Evolutionary conservation across 1,284 basidiomycete genomes (phyloP).

Genomic region (Malassezia vespertilionis): DNA sequence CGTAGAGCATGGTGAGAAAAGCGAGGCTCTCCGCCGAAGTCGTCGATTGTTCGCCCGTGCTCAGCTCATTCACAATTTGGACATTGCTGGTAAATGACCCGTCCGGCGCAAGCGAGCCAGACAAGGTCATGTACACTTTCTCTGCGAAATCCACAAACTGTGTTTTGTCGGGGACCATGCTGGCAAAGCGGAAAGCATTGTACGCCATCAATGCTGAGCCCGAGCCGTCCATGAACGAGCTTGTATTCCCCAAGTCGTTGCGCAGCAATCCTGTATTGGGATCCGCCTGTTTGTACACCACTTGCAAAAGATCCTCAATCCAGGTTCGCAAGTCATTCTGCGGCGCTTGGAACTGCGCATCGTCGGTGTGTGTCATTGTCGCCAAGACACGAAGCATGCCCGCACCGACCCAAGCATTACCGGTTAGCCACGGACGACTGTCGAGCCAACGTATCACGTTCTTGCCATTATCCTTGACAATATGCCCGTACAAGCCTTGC

Average conservation of each 20-base stretch:
- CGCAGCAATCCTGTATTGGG: conserved; percentile 26
- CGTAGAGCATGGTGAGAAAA: conserved; percentile 33
- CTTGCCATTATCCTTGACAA: conserved; percentile 16
- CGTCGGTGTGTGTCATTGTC: conserved; percentile 57
- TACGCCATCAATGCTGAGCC: conserved; percentile 39
- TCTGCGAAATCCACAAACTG: conserved; percentile 24
- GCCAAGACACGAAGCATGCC: conserved; percentile 72
- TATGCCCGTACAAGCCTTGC: conserved; percentile 39
- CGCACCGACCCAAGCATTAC: conserved; percentile 73
- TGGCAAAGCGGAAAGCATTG: conserved; percentile 32
- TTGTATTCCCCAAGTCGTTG: conserved; percentile 35
- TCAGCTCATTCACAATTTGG: conserved; percentile 33
- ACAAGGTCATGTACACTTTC: conserved; percentile 26
- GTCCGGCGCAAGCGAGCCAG: conserved; percentile 20
- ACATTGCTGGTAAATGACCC: conserved; percentile 22
- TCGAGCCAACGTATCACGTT: conserved; percentile 36
- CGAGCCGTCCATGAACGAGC: conserved; percentile 28
- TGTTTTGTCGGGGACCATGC: conserved; percentile 21
- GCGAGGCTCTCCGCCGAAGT: conserved; percentile 35
- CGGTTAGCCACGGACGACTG: conserved; percentile 56
- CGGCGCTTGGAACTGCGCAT: conserved; percentile 53
- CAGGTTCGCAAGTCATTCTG: conserved; percentile 58
- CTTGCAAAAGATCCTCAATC: conserved; percentile 63
- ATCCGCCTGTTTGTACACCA: conserved; percentile 57
- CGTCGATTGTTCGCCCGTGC: conserved; percentile 22